Evolutionary conservation across 331 rosid genomes (phyloP).

Genomic region (Stylosanthes scabra): DNA sequence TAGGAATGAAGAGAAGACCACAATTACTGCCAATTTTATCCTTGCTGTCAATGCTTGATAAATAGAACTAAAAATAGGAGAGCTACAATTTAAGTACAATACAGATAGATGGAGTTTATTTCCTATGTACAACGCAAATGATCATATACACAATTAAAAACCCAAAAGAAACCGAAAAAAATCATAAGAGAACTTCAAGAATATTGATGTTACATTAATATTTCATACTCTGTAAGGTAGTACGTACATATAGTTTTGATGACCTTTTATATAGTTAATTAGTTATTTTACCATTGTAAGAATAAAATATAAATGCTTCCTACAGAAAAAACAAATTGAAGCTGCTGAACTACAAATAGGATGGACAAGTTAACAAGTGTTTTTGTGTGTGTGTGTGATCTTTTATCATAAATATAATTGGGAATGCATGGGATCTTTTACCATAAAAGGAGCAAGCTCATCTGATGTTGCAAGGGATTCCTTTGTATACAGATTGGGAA

Average conservation of each 20-base stretch:
- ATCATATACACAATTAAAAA: neutral
- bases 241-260: constrained; percentile 7
- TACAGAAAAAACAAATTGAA: constrained; percentile 27
- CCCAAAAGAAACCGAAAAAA: neutral
- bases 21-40: constrained; percentile 12
- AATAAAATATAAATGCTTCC: constrained; percentile 11
- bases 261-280: constrained; percentile 1
- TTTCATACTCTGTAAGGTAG: neutral
- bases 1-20: constrained; percentile 32
- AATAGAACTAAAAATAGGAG: neutral
- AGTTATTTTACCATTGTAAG: constrained; percentile 22
- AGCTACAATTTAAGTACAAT: constrained; percentile 3
- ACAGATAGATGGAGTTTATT: constrained; percentile 1
- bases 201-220: constrained; percentile 7
- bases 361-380: constrained; percentile 18
- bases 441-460: constrained; percentile 90
- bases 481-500: constrained; percentile 89
- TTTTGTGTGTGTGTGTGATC: neutral
- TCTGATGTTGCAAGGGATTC: constrained; percentile 80
- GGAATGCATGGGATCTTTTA: constrained; percentile 39
- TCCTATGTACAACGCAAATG: constrained; percentile 23
- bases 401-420: neutral
- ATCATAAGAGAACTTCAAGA: constrained; percentile 3
- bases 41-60: neutral
- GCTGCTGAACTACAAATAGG: constrained; percentile 8